A percentile compares a stretch with the other conserved stretches of the same genome.
These are phyloP conservation scores for Wickerhamiella australiensis DNA, from an alignment of 805 yeast genomes.

Conservation along the genomic window DNA sequence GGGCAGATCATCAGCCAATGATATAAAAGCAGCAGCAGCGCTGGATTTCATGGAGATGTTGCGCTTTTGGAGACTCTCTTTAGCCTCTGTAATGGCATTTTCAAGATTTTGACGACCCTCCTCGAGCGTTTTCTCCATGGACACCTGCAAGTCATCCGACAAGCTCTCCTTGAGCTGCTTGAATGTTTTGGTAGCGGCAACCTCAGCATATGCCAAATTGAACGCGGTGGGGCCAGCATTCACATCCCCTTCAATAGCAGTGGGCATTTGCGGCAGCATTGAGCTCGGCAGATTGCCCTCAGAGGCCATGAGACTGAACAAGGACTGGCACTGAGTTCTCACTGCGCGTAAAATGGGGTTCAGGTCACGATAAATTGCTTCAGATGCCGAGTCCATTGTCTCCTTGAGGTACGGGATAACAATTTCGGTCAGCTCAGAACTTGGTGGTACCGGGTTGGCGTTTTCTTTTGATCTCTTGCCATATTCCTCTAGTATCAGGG, in stretches of 20 bases:
- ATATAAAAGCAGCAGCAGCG: conserved; percentile 61
- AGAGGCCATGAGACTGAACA: conserved; percentile 65
- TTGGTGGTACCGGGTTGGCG: too few relatives aligned
- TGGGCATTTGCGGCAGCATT: conserved; percentile 71
- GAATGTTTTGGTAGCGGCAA: conserved; percentile 50
- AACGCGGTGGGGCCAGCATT: conserved; percentile 94
- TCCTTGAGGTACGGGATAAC: conserved; percentile 5
- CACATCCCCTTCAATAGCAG: conserved; percentile 84
- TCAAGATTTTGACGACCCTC: conserved; percentile 62
- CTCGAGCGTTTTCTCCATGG: conserved; percentile 59
- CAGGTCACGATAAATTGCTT: conserved; percentile 47
- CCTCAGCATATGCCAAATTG: conserved; percentile 63
- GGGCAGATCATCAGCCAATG: conserved; percentile 48
- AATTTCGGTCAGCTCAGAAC: neutral
- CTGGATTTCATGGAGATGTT: conserved; percentile 54
- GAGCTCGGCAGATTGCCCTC: conserved; percentile 59
- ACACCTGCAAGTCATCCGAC: conserved; percentile 56
- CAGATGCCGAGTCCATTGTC: conserved; percentile 27
- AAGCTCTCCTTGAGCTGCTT: conserved; percentile 51
- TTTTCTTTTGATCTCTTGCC: conserved; percentile 18
- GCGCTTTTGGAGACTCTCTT: conserved; percentile 33
- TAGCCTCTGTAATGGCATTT: conserved; percentile 58
- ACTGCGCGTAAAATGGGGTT: conserved; percentile 77
- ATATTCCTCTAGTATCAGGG: conserved; percentile 59
- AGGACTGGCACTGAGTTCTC: conserved; percentile 74